Percentiles rank a stretch among this genome's conserved stretches.
These are phyloP conservation scores for Ganoderma boninense DNA, from an alignment of 1,284 basidiomycete genomes.

Conservation along the genomic window DNA sequence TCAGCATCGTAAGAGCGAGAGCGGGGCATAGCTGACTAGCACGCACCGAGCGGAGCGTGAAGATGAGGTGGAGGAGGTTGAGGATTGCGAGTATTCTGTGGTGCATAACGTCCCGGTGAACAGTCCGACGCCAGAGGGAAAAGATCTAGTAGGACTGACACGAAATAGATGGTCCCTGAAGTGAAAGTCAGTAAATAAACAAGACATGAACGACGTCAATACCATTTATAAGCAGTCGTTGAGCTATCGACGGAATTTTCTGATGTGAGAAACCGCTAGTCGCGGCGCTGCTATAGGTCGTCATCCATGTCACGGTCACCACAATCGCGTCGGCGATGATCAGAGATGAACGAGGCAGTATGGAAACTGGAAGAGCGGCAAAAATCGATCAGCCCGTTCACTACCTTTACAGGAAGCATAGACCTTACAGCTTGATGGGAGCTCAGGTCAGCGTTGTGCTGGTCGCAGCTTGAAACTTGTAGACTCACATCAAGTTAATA, in stretches of 20 bases:
- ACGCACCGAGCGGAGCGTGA: constrained; percentile 11
- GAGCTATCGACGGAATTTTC: constrained; percentile 1
- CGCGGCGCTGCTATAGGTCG: constrained; percentile 1
- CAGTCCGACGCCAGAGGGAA: no score
- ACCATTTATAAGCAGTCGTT: constrained; percentile 5
- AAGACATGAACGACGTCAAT: not conserved
- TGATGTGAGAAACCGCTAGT: no score
- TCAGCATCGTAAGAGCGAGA: not conserved
- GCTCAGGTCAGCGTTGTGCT: not conserved
- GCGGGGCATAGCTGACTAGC: not conserved
- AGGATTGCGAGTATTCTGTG: constrained; percentile 3
- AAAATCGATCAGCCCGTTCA: not conserved
- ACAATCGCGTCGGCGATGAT: constrained; percentile 13
- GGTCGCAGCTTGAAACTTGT: no score
- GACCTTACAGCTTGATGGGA: not conserved
- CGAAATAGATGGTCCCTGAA: constrained; percentile 10
- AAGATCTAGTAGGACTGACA: constrained; percentile 2
- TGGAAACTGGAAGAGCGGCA: not conserved
- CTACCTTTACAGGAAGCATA: no score
- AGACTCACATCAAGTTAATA: constrained; percentile 7
- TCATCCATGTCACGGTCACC: constrained; percentile 6
- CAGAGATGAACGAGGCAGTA: constrained; percentile 3
- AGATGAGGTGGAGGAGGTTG: constrained; percentile 8
- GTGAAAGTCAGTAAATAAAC: not conserved
- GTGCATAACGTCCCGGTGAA: not conserved